Evolutionary conservation across 495 filamentous ascomycete genomes (phyloP), one percentile per base, ranked within the genome.

Genomic region (Penicillium tannophilum): DNA sequence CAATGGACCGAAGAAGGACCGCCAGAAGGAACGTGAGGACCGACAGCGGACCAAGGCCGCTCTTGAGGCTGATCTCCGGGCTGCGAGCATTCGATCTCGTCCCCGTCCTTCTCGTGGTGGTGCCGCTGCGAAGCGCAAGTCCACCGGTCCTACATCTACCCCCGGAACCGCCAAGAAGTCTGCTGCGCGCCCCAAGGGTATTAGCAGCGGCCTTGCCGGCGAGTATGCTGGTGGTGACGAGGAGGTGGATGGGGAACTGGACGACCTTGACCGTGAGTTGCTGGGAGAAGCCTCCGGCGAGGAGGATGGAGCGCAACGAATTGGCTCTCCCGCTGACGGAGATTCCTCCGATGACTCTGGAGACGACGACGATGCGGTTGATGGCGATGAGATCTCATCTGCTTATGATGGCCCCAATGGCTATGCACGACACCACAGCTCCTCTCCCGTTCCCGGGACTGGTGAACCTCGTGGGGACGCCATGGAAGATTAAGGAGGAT

Each of bases 181-280:
- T 8, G 49, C 70, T 19, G 60, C 69, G 26, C 72, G 71, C 30
- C 48, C 67, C 30, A 77, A 81, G 57, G 62, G 63, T 47, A 72
- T 54, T 52, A 65, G 65, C 24, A 72, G 64, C 31, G 65, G 70
- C 41, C 64, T 61, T 26, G 63, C 65, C 45, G 67, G 60, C 3
- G 63, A 65, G 45, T 47, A 60, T 41, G 66, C 49, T 23, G 65
- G 64, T 28, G 65, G 66, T 6, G 71, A 72, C 23, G 67, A 67
- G 7, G 72, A 76, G 44, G 55, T 73, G 9, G 72, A 77, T 30
- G 73, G 69, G 12, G 79, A 82, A 51, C 69, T 82, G 11, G 80
- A 83, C 54, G 80, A 83, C 52, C 72, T 82, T 14, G 81, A 83
- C 54, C 75, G 79, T 20, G 81, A 82, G 57, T 67, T 80, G 11